These are phyloP conservation scores for Aspergillus biplanus DNA, from an alignment of 495 filamentous ascomycete genomes.

Conservation along the genomic window DNA sequence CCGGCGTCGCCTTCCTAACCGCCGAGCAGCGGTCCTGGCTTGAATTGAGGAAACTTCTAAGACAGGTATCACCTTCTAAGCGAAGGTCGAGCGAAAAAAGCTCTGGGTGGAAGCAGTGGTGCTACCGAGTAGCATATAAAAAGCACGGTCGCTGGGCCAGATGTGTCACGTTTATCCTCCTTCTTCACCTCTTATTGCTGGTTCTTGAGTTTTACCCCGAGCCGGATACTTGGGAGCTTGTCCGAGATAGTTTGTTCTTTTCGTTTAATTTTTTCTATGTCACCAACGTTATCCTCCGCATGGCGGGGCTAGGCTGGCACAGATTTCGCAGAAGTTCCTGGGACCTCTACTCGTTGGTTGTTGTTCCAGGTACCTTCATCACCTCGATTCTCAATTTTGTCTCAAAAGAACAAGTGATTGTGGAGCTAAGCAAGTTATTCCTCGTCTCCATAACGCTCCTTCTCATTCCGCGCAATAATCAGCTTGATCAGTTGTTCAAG, in stretches of 20 bases:
- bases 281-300: constrained; percentile 79
- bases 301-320: constrained; percentile 89
- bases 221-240: constrained; percentile 61
- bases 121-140: constrained; percentile 89
- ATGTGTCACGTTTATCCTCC: constrained; percentile 73
- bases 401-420: constrained; percentile 60
- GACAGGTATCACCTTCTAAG: constrained; percentile 93
- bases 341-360: constrained; percentile 87
- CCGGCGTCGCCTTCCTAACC: constrained; percentile 93
- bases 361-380: constrained; percentile 81
- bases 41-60: constrained; percentile 88
- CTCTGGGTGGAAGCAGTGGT: constrained; percentile 84
- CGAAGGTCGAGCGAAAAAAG: constrained; percentile 73
- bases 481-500: constrained; percentile 98
- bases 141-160: constrained; percentile 94
- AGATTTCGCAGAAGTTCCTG: constrained; percentile 92
- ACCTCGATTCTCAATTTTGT: constrained; percentile 71
- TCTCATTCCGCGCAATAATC: constrained; percentile 95
- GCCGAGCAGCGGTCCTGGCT: constrained; percentile 97
- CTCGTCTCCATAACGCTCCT: constrained; percentile 88
- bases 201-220: constrained; percentile 86
- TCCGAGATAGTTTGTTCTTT: constrained; percentile 79
- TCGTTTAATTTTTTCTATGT: constrained; percentile 84
- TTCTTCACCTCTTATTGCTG: constrained; percentile 82
- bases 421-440: constrained; percentile 88